Base-by-base conservation (phyloP, 1,284 basidiomycete species). In the Leccinum griseonigrum region DNA sequence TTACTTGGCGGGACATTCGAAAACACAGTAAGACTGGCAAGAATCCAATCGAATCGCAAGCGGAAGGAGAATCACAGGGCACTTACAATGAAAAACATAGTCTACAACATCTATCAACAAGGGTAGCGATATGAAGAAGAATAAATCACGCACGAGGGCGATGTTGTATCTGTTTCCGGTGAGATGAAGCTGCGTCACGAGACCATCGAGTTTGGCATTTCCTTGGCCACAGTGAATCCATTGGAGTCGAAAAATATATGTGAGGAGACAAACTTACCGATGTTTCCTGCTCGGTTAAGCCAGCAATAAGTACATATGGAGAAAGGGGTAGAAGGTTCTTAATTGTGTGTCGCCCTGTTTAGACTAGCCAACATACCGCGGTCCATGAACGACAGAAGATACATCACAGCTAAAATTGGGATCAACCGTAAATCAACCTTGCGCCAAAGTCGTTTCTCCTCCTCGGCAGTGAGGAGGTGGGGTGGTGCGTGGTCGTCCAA, bases 21-120 rank as follows among this genome's bases (percentile, higher is more conserved):
- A 50, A 57, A 65, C 1, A 60, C 63, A 67, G 61, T 76, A 70
- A 6, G 67, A 62, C 71, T 68, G 50, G 7, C 18, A 48, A 34
- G 4, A 31, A 32, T 56, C 14, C 5, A 31, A 11, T 54, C 31
- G 16, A 22, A 22, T 34, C 28, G 0, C 7, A 13, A 29, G 22
- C 9, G 50, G 7, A 3, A 46, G 14, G 22, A 56, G 3, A 36
- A 28, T 13, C 4, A 9, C 22, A 50, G 8, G 22, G 48, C 10
- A 50, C 84, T 56, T 68, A 88, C 87, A 53, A 90, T 82, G 70
- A 88, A 88, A 71, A 82, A 90, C 83, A 87, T 84, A 0, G 86
- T 89, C 87, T 90, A 28, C 7, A 26, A 26, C 22, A 7, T 26
- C 22, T 50, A 32, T 69, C 3, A 64, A 52, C 7, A n/a, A 4